Evolutionary conservation across 768 basidiomycete genomes (phyloP).

Genomic region (Rhizopogon vesiculosus): DNA sequence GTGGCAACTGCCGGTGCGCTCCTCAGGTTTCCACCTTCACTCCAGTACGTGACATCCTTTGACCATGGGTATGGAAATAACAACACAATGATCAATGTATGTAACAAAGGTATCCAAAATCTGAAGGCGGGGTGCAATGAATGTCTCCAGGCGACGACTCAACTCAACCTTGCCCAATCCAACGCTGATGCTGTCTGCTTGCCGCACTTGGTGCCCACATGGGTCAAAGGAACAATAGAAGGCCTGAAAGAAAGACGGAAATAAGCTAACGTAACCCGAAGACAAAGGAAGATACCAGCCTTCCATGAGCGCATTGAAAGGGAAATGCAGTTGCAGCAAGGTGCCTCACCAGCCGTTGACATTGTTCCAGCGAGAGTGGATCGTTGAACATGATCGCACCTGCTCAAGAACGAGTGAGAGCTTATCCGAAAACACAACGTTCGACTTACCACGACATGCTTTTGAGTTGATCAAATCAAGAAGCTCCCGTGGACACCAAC

Average conservation of each 20-base stretch:
- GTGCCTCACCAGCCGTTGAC: slow-evolving; percentile 58
- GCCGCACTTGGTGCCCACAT: slow-evolving; percentile 16
- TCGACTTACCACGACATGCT: slow-evolving; percentile 78
- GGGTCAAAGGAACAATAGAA: slow-evolving; percentile 47
- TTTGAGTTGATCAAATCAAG: slow-evolving; percentile 89
- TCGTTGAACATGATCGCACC: slow-evolving; percentile 99
- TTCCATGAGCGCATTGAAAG: slow-evolving; percentile 96
- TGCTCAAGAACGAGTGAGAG: slow-evolving; percentile 25
- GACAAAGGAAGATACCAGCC: slow-evolving; percentile 35
- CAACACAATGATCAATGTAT: slow-evolving; percentile 8
- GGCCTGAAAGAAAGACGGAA: slow-evolving; percentile 32
- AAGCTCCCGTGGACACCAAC: slow-evolving; percentile 79
- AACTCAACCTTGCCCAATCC: slow-evolving; percentile 18
- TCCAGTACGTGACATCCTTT: too few relatives aligned
- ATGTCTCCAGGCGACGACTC: not conserved
- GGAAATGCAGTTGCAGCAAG: slow-evolving; percentile 76
- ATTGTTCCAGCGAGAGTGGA: slow-evolving; percentile 59
- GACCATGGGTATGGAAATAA: not conserved
- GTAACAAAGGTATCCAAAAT: not conserved
- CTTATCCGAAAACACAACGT: not conserved
- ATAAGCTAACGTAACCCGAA: not conserved
- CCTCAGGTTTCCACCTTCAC: too few relatives aligned
- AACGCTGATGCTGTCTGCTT: slow-evolving; percentile 8
- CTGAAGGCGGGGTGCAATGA: not conserved
- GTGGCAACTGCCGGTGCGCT: not conserved